phyloP scores from a whole-genome alignment of 1,284 basidiomycete genomes.

The Pterulicium gracile region DNA sequence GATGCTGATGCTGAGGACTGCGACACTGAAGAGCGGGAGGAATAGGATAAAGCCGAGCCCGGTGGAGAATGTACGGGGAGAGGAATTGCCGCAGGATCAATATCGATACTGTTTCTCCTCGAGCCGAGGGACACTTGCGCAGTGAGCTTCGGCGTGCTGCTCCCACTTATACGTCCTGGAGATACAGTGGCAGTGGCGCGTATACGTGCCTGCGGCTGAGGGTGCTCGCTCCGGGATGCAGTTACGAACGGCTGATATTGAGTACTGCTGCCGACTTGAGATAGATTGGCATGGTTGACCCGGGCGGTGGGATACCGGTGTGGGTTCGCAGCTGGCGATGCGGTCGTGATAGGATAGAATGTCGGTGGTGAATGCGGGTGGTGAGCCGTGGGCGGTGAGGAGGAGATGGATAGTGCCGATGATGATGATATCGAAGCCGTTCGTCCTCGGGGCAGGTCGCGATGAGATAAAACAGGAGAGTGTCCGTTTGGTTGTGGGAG shows the following conservation, averaged over 20 bases:
- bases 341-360: conserved; percentile 49
- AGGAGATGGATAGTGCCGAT: conserved; percentile 18
- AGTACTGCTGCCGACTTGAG: too few species aligned
- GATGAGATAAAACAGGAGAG: too few species aligned
- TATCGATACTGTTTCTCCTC: conserved; percentile 21
- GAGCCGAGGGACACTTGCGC: conserved; percentile 7
- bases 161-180: conserved; percentile 11
- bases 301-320: conserved; percentile 33
- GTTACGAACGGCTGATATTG: neutral
- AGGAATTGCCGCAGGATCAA: conserved; percentile 44
- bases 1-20: conserved; percentile 32
- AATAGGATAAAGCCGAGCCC: conserved; percentile 56
- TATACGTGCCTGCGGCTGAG: conserved; percentile 11
- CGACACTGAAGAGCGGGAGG: conserved; percentile 55
- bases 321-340: conserved; percentile 41
- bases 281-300: conserved; percentile 24
- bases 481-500: conserved; percentile 19
- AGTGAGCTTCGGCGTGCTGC: neutral
- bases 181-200: conserved; percentile 21
- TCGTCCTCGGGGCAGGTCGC: conserved; percentile 21
- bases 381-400: conserved; percentile 19
- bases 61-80: conserved; percentile 60
- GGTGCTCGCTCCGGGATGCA: conserved; percentile 1
- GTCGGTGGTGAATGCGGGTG: conserved; percentile 12
- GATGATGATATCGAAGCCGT: conserved; percentile 33